phyloP scores from a whole-genome alignment of 176 grass and related monocot genomes.

The bread wheat (Triticum aestivum) region DNA sequence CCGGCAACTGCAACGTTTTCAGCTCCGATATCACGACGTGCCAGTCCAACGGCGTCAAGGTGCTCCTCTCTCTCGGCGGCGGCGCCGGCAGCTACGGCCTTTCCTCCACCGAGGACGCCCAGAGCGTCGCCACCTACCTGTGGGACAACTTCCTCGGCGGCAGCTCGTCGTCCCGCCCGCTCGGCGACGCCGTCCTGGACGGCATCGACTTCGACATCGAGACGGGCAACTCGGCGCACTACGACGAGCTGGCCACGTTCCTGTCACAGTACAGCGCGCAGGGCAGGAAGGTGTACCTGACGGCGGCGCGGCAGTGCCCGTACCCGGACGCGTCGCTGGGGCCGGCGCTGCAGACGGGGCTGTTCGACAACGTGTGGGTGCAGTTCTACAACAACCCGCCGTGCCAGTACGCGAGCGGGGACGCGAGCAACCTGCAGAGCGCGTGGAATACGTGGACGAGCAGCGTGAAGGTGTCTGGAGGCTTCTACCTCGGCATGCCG shows the following conservation, averaged over 20 bases:
- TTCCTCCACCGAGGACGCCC: constrained; percentile 46
- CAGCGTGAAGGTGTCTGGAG: constrained; percentile 31
- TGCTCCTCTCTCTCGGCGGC: constrained; percentile 79
- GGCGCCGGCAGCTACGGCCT: constrained; percentile 33
- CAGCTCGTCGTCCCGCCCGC: constrained; percentile 25
- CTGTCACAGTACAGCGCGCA: constrained; percentile 21
- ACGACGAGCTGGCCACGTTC: constrained; percentile 38
- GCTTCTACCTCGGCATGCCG: constrained; percentile 62
- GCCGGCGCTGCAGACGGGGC: constrained; percentile 23
- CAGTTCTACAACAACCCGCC: constrained; percentile 84
- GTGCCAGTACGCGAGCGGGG: constrained; percentile 46
- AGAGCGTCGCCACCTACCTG: constrained; percentile 63
- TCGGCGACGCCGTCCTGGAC: constrained; percentile 70
- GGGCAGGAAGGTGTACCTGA: background rate
- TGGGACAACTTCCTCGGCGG: constrained; percentile 67
- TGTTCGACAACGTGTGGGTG: constrained; percentile 90
- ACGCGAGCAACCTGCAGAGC: constrained; percentile 23
- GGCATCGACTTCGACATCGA: constrained; percentile 79
- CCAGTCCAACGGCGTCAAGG: constrained; percentile 46
- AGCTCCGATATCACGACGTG: constrained; percentile 51
- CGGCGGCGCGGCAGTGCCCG: constrained; percentile 41
- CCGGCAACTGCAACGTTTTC: constrained; percentile 38
- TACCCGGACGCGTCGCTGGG: constrained; percentile 40
- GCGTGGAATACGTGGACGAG: constrained; percentile 58
- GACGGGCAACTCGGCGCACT: constrained; percentile 30